A percentile compares a stretch with the other conserved stretches of the same genome.
Evolutionary conservation across 257 asterid genomes (phyloP).

Genomic region (Capsicum chinense): DNA sequence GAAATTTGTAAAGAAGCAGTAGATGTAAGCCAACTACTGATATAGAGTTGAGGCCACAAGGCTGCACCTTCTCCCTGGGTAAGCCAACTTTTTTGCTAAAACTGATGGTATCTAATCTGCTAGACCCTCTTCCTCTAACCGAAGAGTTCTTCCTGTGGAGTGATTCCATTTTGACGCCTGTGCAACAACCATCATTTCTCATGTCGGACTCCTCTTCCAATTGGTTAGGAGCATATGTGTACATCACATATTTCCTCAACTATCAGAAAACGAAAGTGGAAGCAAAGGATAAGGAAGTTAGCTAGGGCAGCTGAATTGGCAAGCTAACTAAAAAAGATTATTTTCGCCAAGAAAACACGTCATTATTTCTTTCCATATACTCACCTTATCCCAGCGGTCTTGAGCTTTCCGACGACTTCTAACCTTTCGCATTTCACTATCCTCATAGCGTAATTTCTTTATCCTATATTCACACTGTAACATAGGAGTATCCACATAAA

Average conservation of each 20-base stretch:
- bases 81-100: conserved; percentile 50
- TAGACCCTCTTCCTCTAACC: conserved; percentile 43
- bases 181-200: conserved; percentile 53
- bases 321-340: background rate
- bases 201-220: conserved; percentile 53
- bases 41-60: conserved; percentile 19
- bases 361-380: conserved; percentile 23
- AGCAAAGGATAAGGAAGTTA: conserved; percentile 23
- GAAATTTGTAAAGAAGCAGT: conserved; percentile 25
- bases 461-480: conserved; percentile 85
- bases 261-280: conserved; percentile 36
- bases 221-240: conserved; percentile 71
- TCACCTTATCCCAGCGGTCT: conserved; percentile 84
- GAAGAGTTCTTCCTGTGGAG: conserved; percentile 54
- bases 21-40: conserved; percentile 13
- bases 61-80: conserved; percentile 58
- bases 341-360: background rate
- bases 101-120: conserved; percentile 48
- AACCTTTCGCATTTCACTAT: conserved; percentile 63
- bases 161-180: conserved; percentile 51
- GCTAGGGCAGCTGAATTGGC: conserved; percentile 24
- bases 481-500: conserved; percentile 31
- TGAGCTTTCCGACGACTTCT: conserved; percentile 80
- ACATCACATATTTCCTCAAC: conserved; percentile 87
- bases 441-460: conserved; percentile 82